phyloP scores from a whole-genome alignment of 2,329 filamentous ascomycete species.

The Coleophoma cylindrospora region DNA sequence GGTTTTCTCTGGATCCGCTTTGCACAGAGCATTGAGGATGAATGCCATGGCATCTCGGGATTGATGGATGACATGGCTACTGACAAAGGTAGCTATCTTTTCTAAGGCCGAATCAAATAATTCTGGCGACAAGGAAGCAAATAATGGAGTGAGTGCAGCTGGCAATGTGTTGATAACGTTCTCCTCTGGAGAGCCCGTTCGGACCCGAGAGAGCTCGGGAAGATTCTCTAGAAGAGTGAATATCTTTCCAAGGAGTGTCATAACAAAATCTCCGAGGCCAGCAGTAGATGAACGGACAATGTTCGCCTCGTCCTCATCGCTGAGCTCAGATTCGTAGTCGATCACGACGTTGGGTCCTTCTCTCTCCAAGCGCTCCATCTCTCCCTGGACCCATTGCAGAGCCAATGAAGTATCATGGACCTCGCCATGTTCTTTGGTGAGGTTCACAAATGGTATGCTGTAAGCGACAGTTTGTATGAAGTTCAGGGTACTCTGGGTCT shows the following conservation, averaged over 20 bases:
- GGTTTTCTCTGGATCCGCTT: slow-evolving; percentile 90
- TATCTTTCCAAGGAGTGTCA: slow-evolving; percentile 86
- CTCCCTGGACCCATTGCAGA: slow-evolving; percentile 87
- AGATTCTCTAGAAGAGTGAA: slow-evolving; percentile 95
- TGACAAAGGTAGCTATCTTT: slow-evolving; percentile 88
- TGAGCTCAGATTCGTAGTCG: slow-evolving; percentile 77
- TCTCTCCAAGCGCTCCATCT: slow-evolving; percentile 89
- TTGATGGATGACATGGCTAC: slow-evolving; percentile 93
- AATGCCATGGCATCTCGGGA: slow-evolving; percentile 97
- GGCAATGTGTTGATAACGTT: slow-evolving; percentile 95
- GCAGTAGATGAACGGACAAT: slow-evolving; percentile 93
- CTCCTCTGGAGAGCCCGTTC: slow-evolving; percentile 90
- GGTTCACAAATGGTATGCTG: slow-evolving; percentile 85
- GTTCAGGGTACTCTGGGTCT: slow-evolving; percentile 89
- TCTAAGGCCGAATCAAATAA: slow-evolving; percentile 88
- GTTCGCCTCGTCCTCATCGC: slow-evolving; percentile 78
- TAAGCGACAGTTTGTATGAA: slow-evolving; percentile 96
- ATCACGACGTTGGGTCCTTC: slow-evolving; percentile 82
- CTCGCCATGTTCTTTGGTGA: slow-evolving; percentile 64
- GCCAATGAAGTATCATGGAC: slow-evolving; percentile 73
- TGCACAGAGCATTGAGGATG: slow-evolving; percentile 94
- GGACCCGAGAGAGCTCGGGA: slow-evolving; percentile 81
- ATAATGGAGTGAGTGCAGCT: slow-evolving; percentile 82
- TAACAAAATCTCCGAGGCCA: slow-evolving; percentile 86
- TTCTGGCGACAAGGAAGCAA: slow-evolving; percentile 86